These are phyloP conservation scores for Hymenoscyphus linearis DNA, from an alignment of 2,329 filamentous ascomycete species.

Conservation along the genomic window DNA sequence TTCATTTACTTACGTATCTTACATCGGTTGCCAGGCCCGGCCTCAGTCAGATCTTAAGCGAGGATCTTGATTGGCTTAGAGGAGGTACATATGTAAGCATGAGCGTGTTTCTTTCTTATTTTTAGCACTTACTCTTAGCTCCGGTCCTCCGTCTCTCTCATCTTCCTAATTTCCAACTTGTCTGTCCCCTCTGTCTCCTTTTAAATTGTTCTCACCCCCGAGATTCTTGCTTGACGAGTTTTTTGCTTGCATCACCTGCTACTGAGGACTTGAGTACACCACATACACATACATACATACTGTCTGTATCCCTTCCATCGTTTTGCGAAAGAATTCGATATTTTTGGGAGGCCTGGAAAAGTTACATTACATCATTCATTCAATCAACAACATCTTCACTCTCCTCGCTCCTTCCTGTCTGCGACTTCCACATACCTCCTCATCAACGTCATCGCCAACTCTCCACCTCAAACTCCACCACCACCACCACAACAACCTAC, in stretches of 20 bases:
- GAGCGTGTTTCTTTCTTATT: not conserved
- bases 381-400: not conserved
- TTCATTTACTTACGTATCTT: no score
- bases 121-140: not conserved
- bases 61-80: not conserved
- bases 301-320: not conserved
- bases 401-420: not conserved
- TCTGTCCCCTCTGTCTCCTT: not conserved
- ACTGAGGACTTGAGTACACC: not conserved
- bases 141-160: not conserved
- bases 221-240: not conserved
- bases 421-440: no score
- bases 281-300: no score
- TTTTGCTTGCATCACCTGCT: not conserved
- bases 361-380: no score
- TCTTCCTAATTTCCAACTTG: no score
- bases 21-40: not conserved
- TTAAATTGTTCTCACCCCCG: not conserved
- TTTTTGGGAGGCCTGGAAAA: no score
- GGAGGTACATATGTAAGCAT: not conserved
- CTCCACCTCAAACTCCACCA: not conserved
- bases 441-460: no score
- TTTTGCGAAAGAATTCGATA: not conserved
- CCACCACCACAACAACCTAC: no score
- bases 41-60: not conserved